Evolutionary conservation across 495 filamentous ascomycete genomes (phyloP).

Genomic region (Tetracladium setigerum): DNA sequence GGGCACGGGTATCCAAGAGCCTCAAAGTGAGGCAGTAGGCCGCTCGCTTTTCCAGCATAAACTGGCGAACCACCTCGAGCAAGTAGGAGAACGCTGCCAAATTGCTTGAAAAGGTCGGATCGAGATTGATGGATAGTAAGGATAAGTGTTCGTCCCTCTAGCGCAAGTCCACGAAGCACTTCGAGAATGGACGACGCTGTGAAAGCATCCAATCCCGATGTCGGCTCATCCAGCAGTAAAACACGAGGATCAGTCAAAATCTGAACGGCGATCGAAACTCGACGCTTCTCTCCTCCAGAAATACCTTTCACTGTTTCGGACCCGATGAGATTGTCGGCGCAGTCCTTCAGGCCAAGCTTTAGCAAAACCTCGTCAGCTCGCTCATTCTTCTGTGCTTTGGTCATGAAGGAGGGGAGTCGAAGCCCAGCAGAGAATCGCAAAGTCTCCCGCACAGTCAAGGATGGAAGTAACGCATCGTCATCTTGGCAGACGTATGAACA

Average conservation of each 20-base stretch:
- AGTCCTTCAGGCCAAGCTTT: conserved; percentile 71
- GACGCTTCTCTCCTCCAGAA: conserved; percentile 67
- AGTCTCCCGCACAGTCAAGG: conserved; percentile 68
- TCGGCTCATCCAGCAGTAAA: conserved; percentile 66
- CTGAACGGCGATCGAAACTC: conserved; percentile 69
- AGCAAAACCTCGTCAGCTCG: conserved; percentile 62
- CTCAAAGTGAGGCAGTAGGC: conserved; percentile 59
- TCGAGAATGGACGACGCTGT: conserved; percentile 68
- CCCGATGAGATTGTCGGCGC: conserved; percentile 66
- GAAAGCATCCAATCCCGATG: conserved; percentile 68
- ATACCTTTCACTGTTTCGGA: conserved; percentile 67
- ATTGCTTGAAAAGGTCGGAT: conserved; percentile 61
- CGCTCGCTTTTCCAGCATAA: conserved; percentile 54
- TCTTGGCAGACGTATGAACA: conserved; percentile 73
- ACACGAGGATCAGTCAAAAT: conserved; percentile 66
- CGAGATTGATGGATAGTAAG: conserved; percentile 71
- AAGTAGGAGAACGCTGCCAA: conserved; percentile 62
- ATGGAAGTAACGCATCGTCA: conserved; percentile 64
- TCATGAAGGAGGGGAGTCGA: conserved; percentile 61
- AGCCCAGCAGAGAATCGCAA: conserved; percentile 60
- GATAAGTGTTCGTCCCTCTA: conserved; percentile 66
- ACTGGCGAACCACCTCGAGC: conserved; percentile 59
- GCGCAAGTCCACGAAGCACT: conserved; percentile 56
- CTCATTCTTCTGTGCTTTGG: conserved; percentile 50
- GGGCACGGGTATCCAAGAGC: conserved; percentile 54